Conservation (phyloP, 2,329 filamentous ascomycete species). For the Aspergillus sp. region DNA sequence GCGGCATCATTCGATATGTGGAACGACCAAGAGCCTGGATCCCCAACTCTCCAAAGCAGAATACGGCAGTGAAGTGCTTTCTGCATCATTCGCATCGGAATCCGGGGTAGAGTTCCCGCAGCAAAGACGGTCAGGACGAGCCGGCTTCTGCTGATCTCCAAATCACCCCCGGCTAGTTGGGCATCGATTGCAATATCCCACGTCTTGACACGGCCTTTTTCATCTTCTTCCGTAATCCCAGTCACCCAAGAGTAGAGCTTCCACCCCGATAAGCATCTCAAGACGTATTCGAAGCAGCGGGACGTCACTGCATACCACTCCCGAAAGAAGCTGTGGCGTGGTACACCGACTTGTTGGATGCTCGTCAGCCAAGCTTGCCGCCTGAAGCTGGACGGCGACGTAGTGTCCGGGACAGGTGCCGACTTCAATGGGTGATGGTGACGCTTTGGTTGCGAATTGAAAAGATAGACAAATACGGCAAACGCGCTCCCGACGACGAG, state of each 20-base stretch:
- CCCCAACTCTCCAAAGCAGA: constrained; percentile 68
- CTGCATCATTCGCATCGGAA: constrained; percentile 74
- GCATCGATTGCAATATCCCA: constrained; percentile 92
- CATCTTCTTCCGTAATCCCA: constrained; percentile 73
- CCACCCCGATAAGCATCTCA: constrained; percentile 67
- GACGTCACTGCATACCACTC: constrained; percentile 72
- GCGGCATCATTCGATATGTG: constrained; percentile 60
- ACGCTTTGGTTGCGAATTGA: constrained; percentile 50
- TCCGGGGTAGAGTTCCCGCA: constrained; percentile 75
- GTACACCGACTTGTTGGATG: constrained; percentile 86
- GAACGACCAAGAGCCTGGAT: constrained; percentile 55
- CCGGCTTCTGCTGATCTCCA: constrained; percentile 79
- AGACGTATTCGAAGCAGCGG: constrained; percentile 72
- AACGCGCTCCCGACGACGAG: constrained; percentile 48
- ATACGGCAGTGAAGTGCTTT: constrained; percentile 89
- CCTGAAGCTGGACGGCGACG: constrained; percentile 72
- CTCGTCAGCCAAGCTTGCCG: constrained; percentile 88
- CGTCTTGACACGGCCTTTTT: constrained; percentile 75
- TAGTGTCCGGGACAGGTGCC: constrained; percentile 13
- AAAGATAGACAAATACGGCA: constrained; percentile 46
- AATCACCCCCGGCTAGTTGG: constrained; percentile 81
- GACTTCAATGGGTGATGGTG: constrained; percentile 35
- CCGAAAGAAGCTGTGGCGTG: constrained; percentile 73
- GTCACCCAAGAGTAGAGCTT: constrained; percentile 69
- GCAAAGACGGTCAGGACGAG: constrained; percentile 79